Evolutionary conservation across 306 rosid genomes (phyloP).

Genomic region (Cotoneaster glaucophyllus): DNA sequence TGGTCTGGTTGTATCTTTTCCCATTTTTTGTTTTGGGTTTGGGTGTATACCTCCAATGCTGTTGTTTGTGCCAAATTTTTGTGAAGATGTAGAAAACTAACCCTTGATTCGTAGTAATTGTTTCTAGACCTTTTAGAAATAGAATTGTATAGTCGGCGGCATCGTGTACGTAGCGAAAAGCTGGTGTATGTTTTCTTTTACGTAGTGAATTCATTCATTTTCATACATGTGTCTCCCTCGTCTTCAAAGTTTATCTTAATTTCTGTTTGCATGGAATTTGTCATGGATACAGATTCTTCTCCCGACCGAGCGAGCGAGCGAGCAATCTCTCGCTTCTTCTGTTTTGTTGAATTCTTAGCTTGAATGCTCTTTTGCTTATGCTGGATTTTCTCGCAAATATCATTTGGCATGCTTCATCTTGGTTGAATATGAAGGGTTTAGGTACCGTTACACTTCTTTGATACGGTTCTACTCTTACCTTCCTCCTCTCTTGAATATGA

Average conservation of each 20-base stretch:
- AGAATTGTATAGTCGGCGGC: constrained; percentile 3
- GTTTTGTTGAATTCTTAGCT: no score
- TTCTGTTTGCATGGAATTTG: background rate
- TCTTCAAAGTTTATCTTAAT: background rate
- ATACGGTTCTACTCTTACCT: no score
- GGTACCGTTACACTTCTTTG: no score
- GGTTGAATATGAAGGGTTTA: no score
- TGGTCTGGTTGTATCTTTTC: constrained; percentile 47
- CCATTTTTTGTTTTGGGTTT: constrained; percentile 10
- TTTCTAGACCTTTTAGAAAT: constrained; percentile 18
- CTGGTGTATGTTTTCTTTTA: constrained; percentile 29
- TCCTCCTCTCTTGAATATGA: no score
- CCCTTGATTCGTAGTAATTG: constrained; percentile 41
- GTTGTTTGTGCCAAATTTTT: constrained; percentile 34
- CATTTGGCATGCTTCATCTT: no score
- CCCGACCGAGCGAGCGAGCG: no score
- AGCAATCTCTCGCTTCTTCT: no score
- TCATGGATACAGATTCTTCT: no score
- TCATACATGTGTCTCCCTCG: background rate
- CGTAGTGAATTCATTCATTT: constrained; percentile 20
- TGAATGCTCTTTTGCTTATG: no score
- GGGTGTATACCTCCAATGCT: constrained; percentile 27
- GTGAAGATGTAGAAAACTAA: constrained; percentile 53
- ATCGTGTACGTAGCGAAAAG: background rate
- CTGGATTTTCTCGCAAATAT: no score